Evolutionary conservation across 805 yeast genomes (phyloP).

Genomic region (Pichia manshurica): DNA sequence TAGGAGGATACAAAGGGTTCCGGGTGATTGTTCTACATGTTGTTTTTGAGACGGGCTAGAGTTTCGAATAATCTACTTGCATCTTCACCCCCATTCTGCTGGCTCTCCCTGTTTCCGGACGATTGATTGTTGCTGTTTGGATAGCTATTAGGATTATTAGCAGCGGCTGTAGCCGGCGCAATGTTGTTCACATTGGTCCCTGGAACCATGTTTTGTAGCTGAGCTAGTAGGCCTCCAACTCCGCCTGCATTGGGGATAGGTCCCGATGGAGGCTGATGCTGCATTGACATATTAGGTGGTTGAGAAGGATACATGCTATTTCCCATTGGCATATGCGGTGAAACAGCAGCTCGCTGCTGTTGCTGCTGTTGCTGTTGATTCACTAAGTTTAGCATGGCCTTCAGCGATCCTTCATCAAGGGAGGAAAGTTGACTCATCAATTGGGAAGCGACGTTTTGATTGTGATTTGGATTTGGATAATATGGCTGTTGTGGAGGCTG

Average conservation of each 20-base stretch:
- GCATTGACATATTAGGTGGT: neutral
- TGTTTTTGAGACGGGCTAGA: constrained; percentile 33
- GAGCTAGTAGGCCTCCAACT: constrained; percentile 1
- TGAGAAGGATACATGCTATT: neutral
- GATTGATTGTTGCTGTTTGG: constrained; percentile 4
- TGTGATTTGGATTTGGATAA: neutral
- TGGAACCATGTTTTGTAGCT: constrained; percentile 4
- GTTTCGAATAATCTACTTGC: constrained; percentile 34
- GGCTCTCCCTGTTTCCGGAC: neutral
- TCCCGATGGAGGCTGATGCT: neutral
- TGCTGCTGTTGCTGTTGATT: constrained; percentile 19
- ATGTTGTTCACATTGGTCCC: neutral
- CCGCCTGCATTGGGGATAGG: constrained; percentile 1
- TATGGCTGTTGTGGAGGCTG: constrained; percentile 13
- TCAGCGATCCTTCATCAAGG: constrained; percentile 31
- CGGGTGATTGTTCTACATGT: constrained; percentile 23
- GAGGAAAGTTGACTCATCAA: constrained; percentile 21
- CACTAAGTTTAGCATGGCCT: constrained; percentile 28
- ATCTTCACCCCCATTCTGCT: constrained; percentile 18
- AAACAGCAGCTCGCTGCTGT: constrained; percentile 1
- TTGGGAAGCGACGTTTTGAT: constrained; percentile 6
- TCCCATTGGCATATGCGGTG: constrained; percentile 2
- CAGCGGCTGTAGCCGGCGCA: neutral
- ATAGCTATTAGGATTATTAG: neutral
- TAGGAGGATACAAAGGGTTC: neutral